Base-by-base conservation (phyloP, 2,329 filamentous ascomycete species). In the Neocucurbitaria cava region DNA sequence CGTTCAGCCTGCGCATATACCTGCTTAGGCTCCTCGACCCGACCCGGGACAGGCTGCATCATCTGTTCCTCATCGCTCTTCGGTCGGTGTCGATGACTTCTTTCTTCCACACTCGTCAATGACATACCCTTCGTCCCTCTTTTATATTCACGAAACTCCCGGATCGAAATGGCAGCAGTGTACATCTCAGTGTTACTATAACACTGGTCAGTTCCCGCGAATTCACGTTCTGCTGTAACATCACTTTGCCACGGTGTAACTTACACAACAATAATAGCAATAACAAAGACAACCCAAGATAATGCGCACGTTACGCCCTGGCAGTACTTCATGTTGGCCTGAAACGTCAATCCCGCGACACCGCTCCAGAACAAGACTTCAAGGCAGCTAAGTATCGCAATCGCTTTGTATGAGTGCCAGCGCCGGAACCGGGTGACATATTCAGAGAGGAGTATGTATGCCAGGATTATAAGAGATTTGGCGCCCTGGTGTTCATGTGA, bases 331-430 rank as follows among this genome's bases (percentile, higher is more conserved):
- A 64, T 17, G 30, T 68, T 68, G 23, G 49, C 62, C 20, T 61
- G 54, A 9, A 69, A 56, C 13, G 59, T 49, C 3, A 78, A 45
- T 33, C 75, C 68, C 5, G 73, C 61, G 7, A 77, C 72, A 5
- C 68, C 73, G 15, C 68, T 67, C 78, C 79, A 81, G 59, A 80
- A 80, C 13, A 79, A 66, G 13, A 76, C 58, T 56, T 81, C 78
- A 15, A 80, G 61, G 41, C 56, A 66, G 62, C 77, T 78, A 50
- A 81, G 66, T 31, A 80, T 76, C 4, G 68, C 58, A 59, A 78
- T 73, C 5, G 77, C 77, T 62, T 79, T 81, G 5, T 76, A 62
- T 59, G 71, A 77, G 24, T 58, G 67, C 76, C 76, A 81, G 49
- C 65, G 69, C 11, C 65, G 53, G 47, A 79, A 69, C 1, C 58